A percentile compares a stretch with the other conserved stretches of the same genome.
Conservation (phyloP, 352 stramenopile species). For the Phytophthora lateralis region DNA sequence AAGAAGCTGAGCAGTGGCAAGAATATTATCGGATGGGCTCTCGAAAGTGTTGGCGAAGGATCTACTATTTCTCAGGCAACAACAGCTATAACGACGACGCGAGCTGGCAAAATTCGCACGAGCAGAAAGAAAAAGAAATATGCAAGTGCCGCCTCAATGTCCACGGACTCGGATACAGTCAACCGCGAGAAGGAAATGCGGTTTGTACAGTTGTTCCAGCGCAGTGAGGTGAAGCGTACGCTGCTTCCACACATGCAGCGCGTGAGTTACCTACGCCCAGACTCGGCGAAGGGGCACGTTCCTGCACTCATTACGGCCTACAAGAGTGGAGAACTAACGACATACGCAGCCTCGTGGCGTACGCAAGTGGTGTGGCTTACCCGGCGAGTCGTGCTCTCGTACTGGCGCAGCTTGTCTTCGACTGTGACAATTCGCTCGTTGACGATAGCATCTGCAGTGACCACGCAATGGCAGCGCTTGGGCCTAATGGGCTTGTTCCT, state of each 20-base stretch:
- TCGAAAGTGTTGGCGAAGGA: conserved; percentile 25
- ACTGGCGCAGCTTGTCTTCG: conserved; percentile 27
- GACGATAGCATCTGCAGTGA: conserved; percentile 1
- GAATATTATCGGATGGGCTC: conserved; percentile 27
- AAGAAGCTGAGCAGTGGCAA: conserved; percentile 28
- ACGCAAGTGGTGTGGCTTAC: conserved; percentile 29
- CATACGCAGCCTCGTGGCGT: conserved; percentile 19
- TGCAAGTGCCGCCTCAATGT: conserved; percentile 10
- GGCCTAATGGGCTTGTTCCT: conserved; percentile 15
- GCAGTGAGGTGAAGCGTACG: conserved; percentile 24
- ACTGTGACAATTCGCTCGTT: conserved; percentile 5
- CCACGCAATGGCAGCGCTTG: conserved; percentile 14
- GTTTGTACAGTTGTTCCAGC: conserved; percentile 33
- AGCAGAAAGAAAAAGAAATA: conserved; percentile 27
- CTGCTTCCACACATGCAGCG: conserved; percentile 29
- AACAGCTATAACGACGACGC: conserved; percentile 11
- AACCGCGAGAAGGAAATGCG: conserved; percentile 18
- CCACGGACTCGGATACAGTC: conserved; percentile 2
- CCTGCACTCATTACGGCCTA: conserved; percentile 20
- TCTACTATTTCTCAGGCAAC: background rate
- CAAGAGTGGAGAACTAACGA: conserved; percentile 11
- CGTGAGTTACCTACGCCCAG: conserved; percentile 23
- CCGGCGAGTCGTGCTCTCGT: conserved; percentile 28
- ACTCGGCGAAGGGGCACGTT: conserved; percentile 12
- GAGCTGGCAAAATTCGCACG: conserved; percentile 7